Base-by-base conservation (phyloP, 2,329 filamentous ascomycete species). In the Hymenoscyphus fructigenus region DNA sequence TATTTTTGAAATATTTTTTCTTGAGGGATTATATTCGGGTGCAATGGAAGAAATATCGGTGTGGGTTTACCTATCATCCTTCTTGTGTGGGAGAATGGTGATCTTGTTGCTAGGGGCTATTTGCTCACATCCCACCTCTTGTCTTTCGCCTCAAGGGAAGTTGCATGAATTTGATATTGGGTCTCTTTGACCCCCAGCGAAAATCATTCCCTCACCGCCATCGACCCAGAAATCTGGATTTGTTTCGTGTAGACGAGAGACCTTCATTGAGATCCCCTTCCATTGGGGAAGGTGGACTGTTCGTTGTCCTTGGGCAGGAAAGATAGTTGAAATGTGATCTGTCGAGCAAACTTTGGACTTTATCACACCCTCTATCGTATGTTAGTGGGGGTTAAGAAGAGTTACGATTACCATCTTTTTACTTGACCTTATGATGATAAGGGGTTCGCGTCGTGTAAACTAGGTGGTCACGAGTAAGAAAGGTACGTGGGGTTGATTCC, bases 101-200 rank as follows among this genome's bases (percentile, higher is more conserved):
- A 23, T 20, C 9, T 50, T 50, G 17, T 50, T 20, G n/a, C 44
- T 50, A 50, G n/a, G 44, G 44, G 17, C 23, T 20, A 5, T 26
- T 50, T 50, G 9, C 44, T 50, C 44, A 50, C 44, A 20, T 50
- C 17, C 44, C 44, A 23, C 17, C 20, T 9, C 7, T 50, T 23
- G 44, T 50, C 44, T 50, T n/a, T 50, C 7, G 17, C 44, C 44
- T 20, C 17, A 50, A 50, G 44, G 44, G 44, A 50, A 50, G 44
- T 50, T 50, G 44, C 44, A 50, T 50, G 44, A 50, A n/a, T 50
- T 50, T 23, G 44, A 50, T 50, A 50, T 50, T 50, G 44, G 3
- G 9, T 50, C 20, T 50, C 44, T 50, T 10, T 50, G 9, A n/a
- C 15, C 41, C 41, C 41, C 17, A n/a, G 41, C n/a, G 5, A 9